Evolutionary conservation across 352 stramenopile genomes (phyloP), one percentile per base, ranked within the genome.

Genomic region (Pythium scleroteichum): DNA sequence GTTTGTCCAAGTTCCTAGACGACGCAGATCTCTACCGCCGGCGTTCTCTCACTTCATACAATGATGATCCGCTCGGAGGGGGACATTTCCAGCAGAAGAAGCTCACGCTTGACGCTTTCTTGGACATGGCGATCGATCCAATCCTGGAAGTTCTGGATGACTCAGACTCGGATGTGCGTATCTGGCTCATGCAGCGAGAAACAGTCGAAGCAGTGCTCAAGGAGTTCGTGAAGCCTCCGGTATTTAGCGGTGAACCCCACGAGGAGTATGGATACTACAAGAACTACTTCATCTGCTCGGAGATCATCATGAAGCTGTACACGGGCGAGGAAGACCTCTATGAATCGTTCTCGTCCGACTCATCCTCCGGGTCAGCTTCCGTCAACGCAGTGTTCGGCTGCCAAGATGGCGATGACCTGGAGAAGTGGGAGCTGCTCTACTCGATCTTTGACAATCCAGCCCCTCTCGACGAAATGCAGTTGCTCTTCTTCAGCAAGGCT

Each of bases 281-380:
- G 64, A 89, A 87, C 50, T 82, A 90, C 54, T 95, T 95, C 59
- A 62, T 95, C 32, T 95, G 86, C 71, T 95, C 86, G 1, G 86
- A 95, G 73, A 93, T 95, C 65, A 93, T 95, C 55, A 95, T 95
- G 86, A 92, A 92, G 61, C 73, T 95, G 4, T 95, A 95, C 71
- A 94, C 86, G 22, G 86, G 86, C 29, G 86, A 95, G 51, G 86
- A 95, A 38, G 86, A 95, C 49, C 53, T 95, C 58, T 95, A 95
- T 69, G 83, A 95, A 56, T 95, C 86, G 16, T 95, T 95, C 54
- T 93, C 83, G 38, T 92, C 82, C 0, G 83, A 91, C 59, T 92
- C 83, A 16, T 90, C 80, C 32, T 88, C 79, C 1, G 86, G 84
- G 0, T 95, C 86, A 0, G 74, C 76, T 2, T 73, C 76, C 16